Evolutionary conservation across 1,284 basidiomycete species (phyloP), one percentile per base, ranked within the genome.

Genomic region (Pseudomicrostroma phylloplanum): DNA sequence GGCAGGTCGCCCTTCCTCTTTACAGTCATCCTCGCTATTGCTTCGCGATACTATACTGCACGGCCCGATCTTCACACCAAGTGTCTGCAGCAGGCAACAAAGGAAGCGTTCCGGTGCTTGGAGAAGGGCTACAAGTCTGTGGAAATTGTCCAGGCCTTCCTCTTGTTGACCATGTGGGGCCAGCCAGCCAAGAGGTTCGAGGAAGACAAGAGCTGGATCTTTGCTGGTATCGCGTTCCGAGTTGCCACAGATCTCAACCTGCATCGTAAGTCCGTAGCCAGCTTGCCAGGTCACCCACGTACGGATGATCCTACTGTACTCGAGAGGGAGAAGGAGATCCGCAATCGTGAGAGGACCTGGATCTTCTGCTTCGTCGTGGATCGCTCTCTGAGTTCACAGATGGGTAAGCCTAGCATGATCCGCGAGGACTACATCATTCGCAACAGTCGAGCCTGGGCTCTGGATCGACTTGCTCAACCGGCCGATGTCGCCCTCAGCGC

Each of bases 201-300:
- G 78, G 92, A 96, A 74, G 94, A 98, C 81, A 88, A 90, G 73
- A 97, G 93, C 0, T 98, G 94, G 92, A 68, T 77, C 46, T 79
- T 79, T 67, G 70, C 73, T 62, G 81, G 81, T 30, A 79, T 83
- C 61, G 82, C 82, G 0, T 81, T 83, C 53, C 88, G 92, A 63
- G 93, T 96, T 89, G 94, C 90, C 4, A 94, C 90, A 17, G 94
- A 98, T 80, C 82, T 98, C 56, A 97, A 97, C 78, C 81, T 98
- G 57, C 92, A 96, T 78, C 87, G 94, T 63, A 93, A 96, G 79
- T 89, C 88, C 6, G 81, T 82, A 7, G 82, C 83, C 23, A 86
- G 86, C 71, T 84, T 80, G 41, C 73, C 77, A 19, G 71, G 72
- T 53, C 77, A 75, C 55, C 67, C 76, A 12, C 21, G 17, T 25